These are phyloP conservation scores for Cudoniella acicularis DNA, from an alignment of 495 filamentous ascomycete genomes.

Conservation along the genomic window DNA sequence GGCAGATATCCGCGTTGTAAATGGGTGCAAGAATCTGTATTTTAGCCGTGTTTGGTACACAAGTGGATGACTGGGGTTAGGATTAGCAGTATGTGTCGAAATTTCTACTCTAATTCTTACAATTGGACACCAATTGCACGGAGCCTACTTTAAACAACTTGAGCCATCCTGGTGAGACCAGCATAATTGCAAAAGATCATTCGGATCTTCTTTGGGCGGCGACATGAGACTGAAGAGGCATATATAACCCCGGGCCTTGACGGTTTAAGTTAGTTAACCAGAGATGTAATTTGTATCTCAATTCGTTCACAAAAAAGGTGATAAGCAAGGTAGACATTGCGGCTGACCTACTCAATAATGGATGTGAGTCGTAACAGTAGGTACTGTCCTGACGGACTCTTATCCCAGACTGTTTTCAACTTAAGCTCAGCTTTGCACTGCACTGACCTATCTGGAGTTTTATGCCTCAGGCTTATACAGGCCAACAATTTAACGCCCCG, in stretches of 20 bases:
- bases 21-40: conserved; percentile 43
- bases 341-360: too few species aligned
- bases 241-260: neutral
- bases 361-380: neutral
- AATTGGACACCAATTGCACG: conserved; percentile 50
- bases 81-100: neutral
- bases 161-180: conserved; percentile 43
- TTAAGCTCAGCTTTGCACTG: neutral
- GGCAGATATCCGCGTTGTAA: conserved; percentile 40
- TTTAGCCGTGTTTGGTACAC: conserved; percentile 40
- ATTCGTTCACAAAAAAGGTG: too few species aligned
- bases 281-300: neutral
- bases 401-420: neutral
- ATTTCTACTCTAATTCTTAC: conserved; percentile 29
- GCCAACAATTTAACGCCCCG: too few species aligned
- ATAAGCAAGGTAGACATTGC: too few species aligned
- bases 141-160: conserved; percentile 34
- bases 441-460: too few species aligned
- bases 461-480: too few species aligned
- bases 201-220: too few species aligned
- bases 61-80: conserved; percentile 35
- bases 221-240: neutral
- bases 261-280: neutral
- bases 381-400: neutral
- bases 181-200: conserved; percentile 38